Conservation (phyloP, 495 filamentous ascomycete genomes). For the Neurospora pannonica region DNA sequence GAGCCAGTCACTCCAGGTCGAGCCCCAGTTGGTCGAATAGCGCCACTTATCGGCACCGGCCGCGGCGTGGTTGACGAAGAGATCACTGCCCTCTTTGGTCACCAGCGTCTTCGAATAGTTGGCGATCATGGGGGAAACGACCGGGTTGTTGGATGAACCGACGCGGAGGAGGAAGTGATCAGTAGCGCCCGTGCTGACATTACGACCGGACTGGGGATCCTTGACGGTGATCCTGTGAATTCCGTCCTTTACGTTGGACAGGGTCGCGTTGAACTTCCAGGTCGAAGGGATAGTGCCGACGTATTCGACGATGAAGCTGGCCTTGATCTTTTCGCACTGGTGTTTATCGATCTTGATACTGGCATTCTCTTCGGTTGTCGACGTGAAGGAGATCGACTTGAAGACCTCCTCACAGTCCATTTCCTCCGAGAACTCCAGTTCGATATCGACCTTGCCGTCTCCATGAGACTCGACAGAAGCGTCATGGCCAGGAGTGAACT, state of each 20-base stretch:
- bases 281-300: conserved; percentile 39
- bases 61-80: conserved; percentile 50
- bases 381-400: conserved; percentile 40
- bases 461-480: conserved; percentile 36
- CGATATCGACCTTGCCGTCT: conserved; percentile 32
- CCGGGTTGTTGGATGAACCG: conserved; percentile 38
- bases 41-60: conserved; percentile 54
- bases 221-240: conserved; percentile 55
- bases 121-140: conserved; percentile 47
- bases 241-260: conserved; percentile 38
- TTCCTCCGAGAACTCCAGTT: conserved; percentile 49
- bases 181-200: conserved; percentile 30
- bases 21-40: conserved; percentile 55
- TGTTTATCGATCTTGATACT: conserved; percentile 8
- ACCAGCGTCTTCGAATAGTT: conserved; percentile 50
- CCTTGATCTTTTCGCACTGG: conserved; percentile 26
- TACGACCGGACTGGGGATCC: conserved; percentile 38
- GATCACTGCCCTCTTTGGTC: conserved; percentile 19
- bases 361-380: conserved; percentile 42
- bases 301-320: conserved; percentile 42
- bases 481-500: conserved; percentile 57
- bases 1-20: conserved; percentile 49
- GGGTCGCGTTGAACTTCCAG: conserved; percentile 46
- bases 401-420: conserved; percentile 55
- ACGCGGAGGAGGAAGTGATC: conserved; percentile 44